These are phyloP conservation scores for Annulohypoxylon nitens DNA, from an alignment of 495 filamentous ascomycete species.

Conservation along the genomic window DNA sequence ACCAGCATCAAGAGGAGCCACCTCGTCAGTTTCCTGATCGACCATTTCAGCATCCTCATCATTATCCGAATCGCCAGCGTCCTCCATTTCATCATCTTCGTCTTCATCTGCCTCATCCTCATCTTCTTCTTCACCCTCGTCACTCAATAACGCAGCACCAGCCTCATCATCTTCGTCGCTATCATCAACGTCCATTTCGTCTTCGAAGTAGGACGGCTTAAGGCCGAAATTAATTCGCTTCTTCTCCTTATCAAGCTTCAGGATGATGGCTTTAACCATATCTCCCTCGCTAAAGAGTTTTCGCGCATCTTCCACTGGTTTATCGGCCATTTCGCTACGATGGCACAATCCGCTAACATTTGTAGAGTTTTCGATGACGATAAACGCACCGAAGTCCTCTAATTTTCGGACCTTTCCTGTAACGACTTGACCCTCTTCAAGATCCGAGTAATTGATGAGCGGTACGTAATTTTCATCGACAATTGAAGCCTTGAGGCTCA, in stretches of 20 bases:
- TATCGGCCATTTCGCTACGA: constrained; percentile 87
- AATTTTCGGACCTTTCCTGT: constrained; percentile 93
- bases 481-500: constrained; percentile 87
- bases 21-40: constrained; percentile 52
- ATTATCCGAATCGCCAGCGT: constrained; percentile 67
- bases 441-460: constrained; percentile 74
- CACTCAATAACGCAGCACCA: constrained; percentile 57
- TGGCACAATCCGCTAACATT: constrained; percentile 96
- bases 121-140: constrained; percentile 63
- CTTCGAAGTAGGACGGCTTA: constrained; percentile 90
- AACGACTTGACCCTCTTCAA: constrained; percentile 81
- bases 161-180: constrained; percentile 62
- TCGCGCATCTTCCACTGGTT: constrained; percentile 78
- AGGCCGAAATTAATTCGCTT: constrained; percentile 87
- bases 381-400: constrained; percentile 94
- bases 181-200: constrained; percentile 67
- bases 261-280: constrained; percentile 86
- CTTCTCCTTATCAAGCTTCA: constrained; percentile 79
- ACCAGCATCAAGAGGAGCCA: constrained; percentile 74
- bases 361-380: constrained; percentile 83
- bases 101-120: constrained; percentile 62
- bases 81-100: constrained; percentile 59
- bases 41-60: constrained; percentile 66
- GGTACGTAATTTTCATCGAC: constrained; percentile 83
- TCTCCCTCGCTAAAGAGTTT: constrained; percentile 91